These are phyloP conservation scores for Cryptococcus sp. DNA, from an alignment of 1,284 basidiomycete genomes.

Conservation along the genomic window DNA sequence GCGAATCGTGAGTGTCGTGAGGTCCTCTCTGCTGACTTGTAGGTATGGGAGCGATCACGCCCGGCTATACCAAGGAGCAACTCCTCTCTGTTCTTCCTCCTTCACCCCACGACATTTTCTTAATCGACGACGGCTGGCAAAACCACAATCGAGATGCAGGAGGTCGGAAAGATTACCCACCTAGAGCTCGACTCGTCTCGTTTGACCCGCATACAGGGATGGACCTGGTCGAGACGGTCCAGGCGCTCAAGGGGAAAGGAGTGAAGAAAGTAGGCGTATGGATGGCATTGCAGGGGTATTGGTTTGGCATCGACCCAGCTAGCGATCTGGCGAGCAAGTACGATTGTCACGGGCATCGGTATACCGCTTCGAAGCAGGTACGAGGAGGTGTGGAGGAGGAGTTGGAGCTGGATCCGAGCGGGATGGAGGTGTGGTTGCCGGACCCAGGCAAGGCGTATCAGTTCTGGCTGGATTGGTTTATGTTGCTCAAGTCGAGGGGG, in stretches of 20 bases:
- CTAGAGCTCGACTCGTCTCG: constrained; percentile 8
- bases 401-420: background rate
- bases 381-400: background rate
- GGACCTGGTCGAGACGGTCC: constrained; percentile 16
- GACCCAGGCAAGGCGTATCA: constrained; percentile 16
- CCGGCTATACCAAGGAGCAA: no score
- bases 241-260: constrained; percentile 12
- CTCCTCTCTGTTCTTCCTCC: constrained; percentile 15
- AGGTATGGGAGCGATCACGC: no score
- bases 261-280: constrained; percentile 29
- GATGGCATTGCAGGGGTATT: constrained; percentile 36
- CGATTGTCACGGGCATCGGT: constrained; percentile 14
- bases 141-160: constrained; percentile 10
- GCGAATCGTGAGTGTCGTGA: constrained; percentile 12
- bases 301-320: constrained; percentile 27
- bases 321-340: constrained; percentile 23
- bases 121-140: constrained; percentile 42
- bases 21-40: no score
- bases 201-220: constrained; percentile 15
- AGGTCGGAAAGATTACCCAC: background rate
- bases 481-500: constrained; percentile 18
- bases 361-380: constrained; percentile 10
- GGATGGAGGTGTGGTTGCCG: constrained; percentile 20
- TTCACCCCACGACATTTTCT: constrained; percentile 26
- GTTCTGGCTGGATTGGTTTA: constrained; percentile 38